A percentile compares a stretch with the other conserved stretches of the same genome.
phyloP scores from a whole-genome alignment of 2,329 filamentous ascomycete species.

The Zelopaecilomyces penicillatus region DNA sequence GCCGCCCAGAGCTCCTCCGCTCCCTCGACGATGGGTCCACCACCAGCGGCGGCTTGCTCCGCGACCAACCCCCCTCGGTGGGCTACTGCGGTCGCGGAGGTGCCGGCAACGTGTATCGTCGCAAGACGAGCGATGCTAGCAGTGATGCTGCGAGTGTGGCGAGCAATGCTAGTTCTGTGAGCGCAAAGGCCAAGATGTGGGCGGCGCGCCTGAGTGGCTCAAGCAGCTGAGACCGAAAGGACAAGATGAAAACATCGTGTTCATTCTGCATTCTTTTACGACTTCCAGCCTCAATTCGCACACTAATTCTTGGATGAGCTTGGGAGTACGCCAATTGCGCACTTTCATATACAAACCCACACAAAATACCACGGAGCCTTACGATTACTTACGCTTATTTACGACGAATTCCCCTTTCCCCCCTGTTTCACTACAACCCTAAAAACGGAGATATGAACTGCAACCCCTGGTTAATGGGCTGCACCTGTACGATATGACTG shows the following conservation, averaged over 20 bases:
- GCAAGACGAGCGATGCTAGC: conserved; percentile 25
- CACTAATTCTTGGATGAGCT: too few relatives aligned
- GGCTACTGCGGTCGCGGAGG: conserved; percentile 61
- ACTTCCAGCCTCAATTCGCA: too few relatives aligned
- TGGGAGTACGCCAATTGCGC: too few relatives aligned
- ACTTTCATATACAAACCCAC: too few relatives aligned
- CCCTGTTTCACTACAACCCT: too few relatives aligned
- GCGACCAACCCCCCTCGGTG: conserved; percentile 30
- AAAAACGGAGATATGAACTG: too few relatives aligned
- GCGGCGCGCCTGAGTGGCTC: conserved; percentile 24
- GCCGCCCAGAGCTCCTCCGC: conserved; percentile 18
- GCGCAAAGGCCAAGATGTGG: conserved; percentile 26
- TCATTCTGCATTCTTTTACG: too few relatives aligned
- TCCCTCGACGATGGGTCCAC: conserved; percentile 37
- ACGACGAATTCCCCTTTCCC: too few relatives aligned
- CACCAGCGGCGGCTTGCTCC: conserved; percentile 33
- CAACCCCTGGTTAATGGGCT: too few relatives aligned
- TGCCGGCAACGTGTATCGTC: conserved; percentile 56
- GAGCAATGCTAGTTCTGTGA: conserved; percentile 31
- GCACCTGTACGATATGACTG: too few relatives aligned
- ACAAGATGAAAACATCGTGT: not conserved
- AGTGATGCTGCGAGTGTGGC: conserved; percentile 18
- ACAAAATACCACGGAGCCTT: too few relatives aligned
- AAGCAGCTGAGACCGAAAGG: conserved; percentile 20
- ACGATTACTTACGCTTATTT: too few relatives aligned